Percentiles rank a stretch among this genome's conserved stretches.
These are phyloP conservation scores for Oxyria digyna DNA, from an alignment of 148 eudicot genomes.

Conservation along the genomic window DNA sequence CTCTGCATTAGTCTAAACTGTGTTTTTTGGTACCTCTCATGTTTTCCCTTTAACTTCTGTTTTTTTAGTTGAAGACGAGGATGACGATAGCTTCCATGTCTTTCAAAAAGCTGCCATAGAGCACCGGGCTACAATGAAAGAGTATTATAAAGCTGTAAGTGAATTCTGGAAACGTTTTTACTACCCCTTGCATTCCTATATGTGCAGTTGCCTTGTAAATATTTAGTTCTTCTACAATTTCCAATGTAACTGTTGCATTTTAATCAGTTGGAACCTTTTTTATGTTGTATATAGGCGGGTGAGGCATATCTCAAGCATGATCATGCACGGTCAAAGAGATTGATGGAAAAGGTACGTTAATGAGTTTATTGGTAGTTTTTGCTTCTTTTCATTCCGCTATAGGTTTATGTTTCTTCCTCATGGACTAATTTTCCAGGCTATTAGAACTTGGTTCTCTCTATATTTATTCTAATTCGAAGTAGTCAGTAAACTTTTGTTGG, in stretches of 20 bases:
- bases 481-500: background rate
- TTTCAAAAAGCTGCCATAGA: slow-evolving; percentile 50
- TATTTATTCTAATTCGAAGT: no score
- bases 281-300: no score
- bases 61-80: no score
- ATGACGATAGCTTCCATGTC: slow-evolving; percentile 27
- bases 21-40: background rate
- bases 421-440: no score
- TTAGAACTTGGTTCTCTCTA: no score
- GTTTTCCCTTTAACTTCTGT: background rate
- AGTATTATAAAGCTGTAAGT: slow-evolving; percentile 68
- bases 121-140: slow-evolving; percentile 54
- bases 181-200: background rate
- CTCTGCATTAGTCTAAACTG: background rate
- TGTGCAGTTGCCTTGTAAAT: no score
- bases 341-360: slow-evolving; percentile 44
- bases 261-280: no score
- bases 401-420: no score
- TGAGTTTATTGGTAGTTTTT: background rate
- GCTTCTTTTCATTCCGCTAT: no score
- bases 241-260: no score
- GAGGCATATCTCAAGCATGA: no score
- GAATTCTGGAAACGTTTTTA: background rate
- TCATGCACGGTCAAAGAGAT: slow-evolving; percentile 33
- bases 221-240: no score